phyloP scores from a whole-genome alignment of 495 filamentous ascomycete species.

The Parathielavia appendiculata region DNA sequence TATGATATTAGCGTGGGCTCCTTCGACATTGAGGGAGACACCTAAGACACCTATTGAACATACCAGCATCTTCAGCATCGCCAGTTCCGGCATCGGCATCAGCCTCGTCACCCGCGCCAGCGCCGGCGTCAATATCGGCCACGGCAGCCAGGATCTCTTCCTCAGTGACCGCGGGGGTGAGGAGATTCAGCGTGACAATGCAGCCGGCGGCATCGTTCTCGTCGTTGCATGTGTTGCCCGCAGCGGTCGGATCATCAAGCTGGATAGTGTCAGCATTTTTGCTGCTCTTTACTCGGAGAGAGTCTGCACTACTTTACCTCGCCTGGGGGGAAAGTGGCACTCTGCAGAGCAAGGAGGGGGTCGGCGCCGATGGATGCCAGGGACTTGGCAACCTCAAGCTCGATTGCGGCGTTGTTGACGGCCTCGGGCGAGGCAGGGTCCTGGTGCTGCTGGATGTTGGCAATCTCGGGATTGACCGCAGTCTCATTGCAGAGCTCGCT shows the following conservation, averaged over 20 bases:
- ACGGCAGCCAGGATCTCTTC: slow-evolving; percentile 53
- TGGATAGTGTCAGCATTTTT: slow-evolving; percentile 21
- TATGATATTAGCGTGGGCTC: background rate
- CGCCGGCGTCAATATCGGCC: slow-evolving; percentile 27
- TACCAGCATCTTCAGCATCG: slow-evolving; percentile 1
- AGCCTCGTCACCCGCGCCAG: slow-evolving; percentile 36
- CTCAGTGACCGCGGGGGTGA: slow-evolving; percentile 54
- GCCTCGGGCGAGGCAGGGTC: slow-evolving; percentile 53
- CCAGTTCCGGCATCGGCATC: slow-evolving; percentile 17
- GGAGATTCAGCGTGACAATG: slow-evolving; percentile 56
- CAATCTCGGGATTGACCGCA: slow-evolving; percentile 65
- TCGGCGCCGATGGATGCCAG: slow-evolving; percentile 55
- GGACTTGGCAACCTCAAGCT: slow-evolving; percentile 50
- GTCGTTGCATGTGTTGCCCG: slow-evolving; percentile 54
- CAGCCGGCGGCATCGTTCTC: slow-evolving; percentile 52
- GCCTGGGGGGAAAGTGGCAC: slow-evolving; percentile 57
- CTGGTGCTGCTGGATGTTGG: slow-evolving; percentile 59
- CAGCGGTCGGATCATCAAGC: slow-evolving; percentile 51
- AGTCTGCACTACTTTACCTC: slow-evolving; percentile 30
- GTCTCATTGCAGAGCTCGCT: slow-evolving; percentile 53
- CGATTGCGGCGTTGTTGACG: slow-evolving; percentile 51
- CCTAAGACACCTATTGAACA: background rate
- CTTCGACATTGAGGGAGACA: background rate
- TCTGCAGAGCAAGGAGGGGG: slow-evolving; percentile 50
- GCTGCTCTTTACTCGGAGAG: no score